Evolutionary conservation across 495 filamentous ascomycete species (phyloP), one percentile per base, ranked within the genome.

Genomic region (Talaromyces proteolyticus): DNA sequence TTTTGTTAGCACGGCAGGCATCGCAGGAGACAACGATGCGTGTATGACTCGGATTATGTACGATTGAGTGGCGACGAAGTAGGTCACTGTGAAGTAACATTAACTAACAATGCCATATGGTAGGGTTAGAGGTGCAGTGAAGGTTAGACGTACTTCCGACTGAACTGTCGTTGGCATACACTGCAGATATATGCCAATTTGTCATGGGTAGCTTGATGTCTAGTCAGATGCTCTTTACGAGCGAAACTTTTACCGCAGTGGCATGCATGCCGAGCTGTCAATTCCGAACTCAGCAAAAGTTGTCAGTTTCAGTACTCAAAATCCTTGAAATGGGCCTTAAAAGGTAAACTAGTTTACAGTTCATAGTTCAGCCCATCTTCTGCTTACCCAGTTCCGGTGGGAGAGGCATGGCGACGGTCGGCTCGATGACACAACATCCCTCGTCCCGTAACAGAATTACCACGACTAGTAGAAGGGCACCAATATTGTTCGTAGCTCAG

Each of bases 221-320:
- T 18, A 11, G 44, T 47, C 22, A 47, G 11, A 37, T 47, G 44
- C 37, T 37, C 26, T 7, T 22, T 47, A 29, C 44, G 44, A 19
- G 37, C 37, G 26, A 47, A 47, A 29, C 44, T 47, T 47, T 37
- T 37, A 37, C 44, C 44, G 26, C 44, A 47, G 26, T 47, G 44
- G 12, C 44, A 47, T 10, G 16, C 23, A 47, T 47, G 44, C 12
- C 26, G 44, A 24, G 17, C 21, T 18, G 5, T 47, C 37, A 16
- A 14, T 16, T 22, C 44, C 17, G 1, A 22, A 17, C 17, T n/a
- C 12, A 21, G 18, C 6, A 44, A 10, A 5, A 41, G 21, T 16
- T n/a, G n/a, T n/a, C n/a, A n/a, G n/a, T n/a, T n/a, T n/a, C n/a
- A n/a, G n/a, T n/a, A n/a, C n/a, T n/a, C n/a, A n/a, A n/a, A 14